These are phyloP conservation scores for Helichrysum umbraculigerum DNA, from an alignment of 129 eudicot genomes.

Conservation along the genomic window DNA sequence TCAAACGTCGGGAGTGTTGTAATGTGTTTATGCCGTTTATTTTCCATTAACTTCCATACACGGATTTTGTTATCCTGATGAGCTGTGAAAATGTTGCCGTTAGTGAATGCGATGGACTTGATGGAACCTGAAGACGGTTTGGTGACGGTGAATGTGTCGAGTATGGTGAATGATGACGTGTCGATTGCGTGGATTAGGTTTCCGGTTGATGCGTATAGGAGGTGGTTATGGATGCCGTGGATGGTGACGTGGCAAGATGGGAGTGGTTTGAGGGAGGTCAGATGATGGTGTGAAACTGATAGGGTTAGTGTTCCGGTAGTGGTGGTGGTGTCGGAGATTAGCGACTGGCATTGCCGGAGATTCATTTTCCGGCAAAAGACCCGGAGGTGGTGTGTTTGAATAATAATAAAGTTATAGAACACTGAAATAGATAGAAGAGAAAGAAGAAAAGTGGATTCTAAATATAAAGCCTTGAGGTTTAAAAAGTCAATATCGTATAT, in stretches of 20 bases:
- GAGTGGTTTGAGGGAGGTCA: constrained; percentile 14
- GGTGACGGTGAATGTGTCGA: constrained; percentile 43
- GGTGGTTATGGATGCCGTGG: constrained; percentile 38
- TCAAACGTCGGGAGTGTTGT: constrained; percentile 65
- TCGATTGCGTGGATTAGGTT: constrained; percentile 43
- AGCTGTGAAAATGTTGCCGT: constrained; percentile 56
- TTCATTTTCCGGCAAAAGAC: constrained; percentile 18
- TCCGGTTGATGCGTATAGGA: constrained; percentile 54
- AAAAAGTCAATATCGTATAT: constrained; percentile 6
- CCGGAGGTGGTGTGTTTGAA: constrained; percentile 13
- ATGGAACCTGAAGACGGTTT: constrained; percentile 47
- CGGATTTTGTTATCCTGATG: constrained; percentile 81
- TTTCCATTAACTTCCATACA: constrained; percentile 47
- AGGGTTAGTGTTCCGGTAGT: constrained; percentile 8
- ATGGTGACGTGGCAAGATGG: constrained; percentile 17
- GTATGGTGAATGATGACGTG: constrained; percentile 29
- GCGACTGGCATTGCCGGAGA: constrained; percentile 13
- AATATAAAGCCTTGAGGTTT: constrained; percentile 18
- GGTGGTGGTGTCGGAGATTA: constrained; percentile 21
- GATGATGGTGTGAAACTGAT: constrained; percentile 22
- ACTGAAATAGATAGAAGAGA: background rate
- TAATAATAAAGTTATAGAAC: background rate
- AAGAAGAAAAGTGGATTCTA: background rate
- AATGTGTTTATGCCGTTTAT: constrained; percentile 46
- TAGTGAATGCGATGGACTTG: constrained; percentile 53